These are phyloP conservation scores for Aureobasidium mangrovei DNA, from an alignment of 2,329 filamentous ascomycete species.

Conservation along the genomic window DNA sequence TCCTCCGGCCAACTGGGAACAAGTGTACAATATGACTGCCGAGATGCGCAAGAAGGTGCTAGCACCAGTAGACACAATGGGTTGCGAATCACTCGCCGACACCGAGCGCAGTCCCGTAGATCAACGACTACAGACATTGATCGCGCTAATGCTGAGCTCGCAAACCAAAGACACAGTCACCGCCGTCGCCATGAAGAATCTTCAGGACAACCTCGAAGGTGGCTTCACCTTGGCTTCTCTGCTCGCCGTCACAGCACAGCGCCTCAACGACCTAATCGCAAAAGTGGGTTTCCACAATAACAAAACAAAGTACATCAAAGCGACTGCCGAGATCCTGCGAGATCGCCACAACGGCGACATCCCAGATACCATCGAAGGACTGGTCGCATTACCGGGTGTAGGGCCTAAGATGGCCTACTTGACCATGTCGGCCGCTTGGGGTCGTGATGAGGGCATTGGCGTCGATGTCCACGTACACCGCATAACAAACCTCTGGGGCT, in stretches of 20 bases:
- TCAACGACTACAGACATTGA: conserved; percentile 74
- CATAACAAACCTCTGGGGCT: conserved; percentile 90
- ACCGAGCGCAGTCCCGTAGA: conserved; percentile 42
- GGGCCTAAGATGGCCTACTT: conserved; percentile 94
- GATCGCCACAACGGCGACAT: conserved; percentile 68
- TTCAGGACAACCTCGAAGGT: conserved; percentile 64
- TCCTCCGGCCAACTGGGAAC: conserved; percentile 73
- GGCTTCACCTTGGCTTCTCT: conserved; percentile 68
- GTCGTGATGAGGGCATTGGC: conserved; percentile 66
- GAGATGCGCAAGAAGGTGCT: conserved; percentile 64
- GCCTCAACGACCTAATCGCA: conserved; percentile 65
- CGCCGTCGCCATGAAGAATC: conserved; percentile 67
- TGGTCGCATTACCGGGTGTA: conserved; percentile 73
- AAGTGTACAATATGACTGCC: conserved; percentile 67
- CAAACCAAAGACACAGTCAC: conserved; percentile 93
- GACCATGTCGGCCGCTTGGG: conserved; percentile 70
- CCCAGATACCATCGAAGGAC: conserved; percentile 64
- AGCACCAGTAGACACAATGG: conserved; percentile 95
- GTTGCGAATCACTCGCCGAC: conserved; percentile 70
- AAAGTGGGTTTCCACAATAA: conserved; percentile 92
- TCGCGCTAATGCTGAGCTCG: conserved; percentile 81
- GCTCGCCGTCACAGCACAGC: conserved; percentile 57
- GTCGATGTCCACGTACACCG: conserved; percentile 94
- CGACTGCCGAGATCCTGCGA: conserved; percentile 61
- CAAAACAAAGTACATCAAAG: conserved; percentile 73